Evolutionary conservation across 2,329 filamentous ascomycete genomes (phyloP), one percentile per base, ranked within the genome.

Genomic region (Botrytis sinoallii): DNA sequence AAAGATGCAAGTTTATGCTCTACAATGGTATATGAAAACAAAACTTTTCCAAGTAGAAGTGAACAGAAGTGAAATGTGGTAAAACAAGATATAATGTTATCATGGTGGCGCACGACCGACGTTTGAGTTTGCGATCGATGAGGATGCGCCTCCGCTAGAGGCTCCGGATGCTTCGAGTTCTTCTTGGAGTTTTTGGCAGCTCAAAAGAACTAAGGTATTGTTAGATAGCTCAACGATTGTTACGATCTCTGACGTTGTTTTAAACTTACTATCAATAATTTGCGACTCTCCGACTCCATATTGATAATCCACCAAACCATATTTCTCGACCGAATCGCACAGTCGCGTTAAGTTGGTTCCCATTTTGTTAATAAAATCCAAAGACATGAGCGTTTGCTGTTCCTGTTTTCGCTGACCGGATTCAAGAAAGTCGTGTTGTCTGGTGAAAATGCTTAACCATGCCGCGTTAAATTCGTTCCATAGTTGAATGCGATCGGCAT

Each of bases 381-480:
- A 86, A 46, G 88, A 88, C 78, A 98, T 87, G 20, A 96, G 82
- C 70, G 85, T 90, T 76, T 91, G 89, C 0, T 85, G 82, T 83
- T 74, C 76, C 60, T 78, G 77, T 75, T 78, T 73, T 57, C 75
- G 77, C 69, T 79, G 78, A 1, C 79, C 75, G 25, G 78, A 74
- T 65, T 88, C 84, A 3, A 88, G 86, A 82, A 95, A 84, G 72
- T 97, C 92, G 80, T 92, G 93, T 81, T 98, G 95, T 77, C 90
- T 92, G 81, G 96, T 93, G 69, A 95, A 89, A 10, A 96, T 85
- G 7, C 91, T 88, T 55, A 98, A 87, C 95, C 95, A 98, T 74
- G 93, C 94, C 74, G 93, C 88, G 82, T 99, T 98, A 84, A 98
- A 97, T 78, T 98, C 92, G 79, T 92, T 91, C 96, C 96, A 99